A percentile compares a stretch with the other conserved stretches of the same genome.
These are phyloP conservation scores for Chondrostereum purpureum DNA, from an alignment of 1,284 basidiomycete genomes.

Conservation along the genomic window DNA sequence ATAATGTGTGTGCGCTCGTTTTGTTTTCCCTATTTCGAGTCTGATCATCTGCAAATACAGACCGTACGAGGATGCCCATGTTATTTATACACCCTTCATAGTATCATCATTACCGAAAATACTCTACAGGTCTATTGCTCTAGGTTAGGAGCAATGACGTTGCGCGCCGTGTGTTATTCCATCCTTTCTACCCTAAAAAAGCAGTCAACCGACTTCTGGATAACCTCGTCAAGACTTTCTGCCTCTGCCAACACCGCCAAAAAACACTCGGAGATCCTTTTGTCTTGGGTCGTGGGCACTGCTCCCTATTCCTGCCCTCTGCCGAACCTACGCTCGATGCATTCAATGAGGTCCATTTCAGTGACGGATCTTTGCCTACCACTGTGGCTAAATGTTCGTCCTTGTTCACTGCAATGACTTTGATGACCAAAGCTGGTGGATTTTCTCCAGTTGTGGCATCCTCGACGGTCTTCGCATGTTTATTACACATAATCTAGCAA, in stretches of 20 bases:
- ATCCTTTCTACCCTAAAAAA: too few species aligned
- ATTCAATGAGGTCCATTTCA: constrained; percentile 5
- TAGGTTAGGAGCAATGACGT: too few species aligned
- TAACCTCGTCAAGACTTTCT: background rate
- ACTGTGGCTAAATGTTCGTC: constrained; percentile 50
- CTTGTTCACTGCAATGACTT: constrained; percentile 47
- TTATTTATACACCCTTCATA: too few species aligned
- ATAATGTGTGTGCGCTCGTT: too few species aligned
- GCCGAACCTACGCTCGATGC: constrained; percentile 49
- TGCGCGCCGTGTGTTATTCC: too few species aligned
- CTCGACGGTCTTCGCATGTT: background rate
- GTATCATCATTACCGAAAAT: too few species aligned
- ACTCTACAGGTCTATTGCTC: too few species aligned
- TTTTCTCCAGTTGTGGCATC: background rate
- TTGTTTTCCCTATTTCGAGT: too few species aligned
- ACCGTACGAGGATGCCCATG: too few species aligned
- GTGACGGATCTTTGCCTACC: constrained; percentile 31
- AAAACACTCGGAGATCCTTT: constrained; percentile 70
- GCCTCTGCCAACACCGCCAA: constrained; percentile 39
- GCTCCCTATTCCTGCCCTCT: constrained; percentile 74
- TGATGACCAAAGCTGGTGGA: constrained; percentile 25
- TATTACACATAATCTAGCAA: background rate
- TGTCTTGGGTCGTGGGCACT: constrained; percentile 70
- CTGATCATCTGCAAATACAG: too few species aligned
- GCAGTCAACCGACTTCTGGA: too few species aligned